These are phyloP conservation scores for Clavaria fumosa DNA, from an alignment of 768 basidiomycete genomes.

Conservation along the genomic window DNA sequence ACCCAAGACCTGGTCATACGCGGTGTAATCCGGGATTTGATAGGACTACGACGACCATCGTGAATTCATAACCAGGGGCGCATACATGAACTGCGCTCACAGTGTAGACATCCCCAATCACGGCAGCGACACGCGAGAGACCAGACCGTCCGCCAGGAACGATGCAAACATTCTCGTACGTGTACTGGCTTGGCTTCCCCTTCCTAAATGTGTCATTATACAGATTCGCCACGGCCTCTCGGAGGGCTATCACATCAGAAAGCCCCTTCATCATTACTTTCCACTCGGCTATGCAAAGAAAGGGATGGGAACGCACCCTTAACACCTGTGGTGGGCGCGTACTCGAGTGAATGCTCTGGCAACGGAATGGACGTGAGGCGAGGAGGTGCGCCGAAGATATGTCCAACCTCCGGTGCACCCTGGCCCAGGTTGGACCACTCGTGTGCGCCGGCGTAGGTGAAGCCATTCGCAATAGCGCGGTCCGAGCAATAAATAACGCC, in stretches of 20 bases:
- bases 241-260: too few relatives aligned
- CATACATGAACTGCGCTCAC: constrained; percentile 23
- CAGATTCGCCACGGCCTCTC: constrained; percentile 78
- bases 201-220: constrained; percentile 83
- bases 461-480: constrained; percentile 91
- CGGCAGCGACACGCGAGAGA: constrained; percentile 80
- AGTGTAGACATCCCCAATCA: constrained; percentile 79
- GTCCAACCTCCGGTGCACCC: constrained; percentile 81
- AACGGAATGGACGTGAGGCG: constrained; percentile 53
- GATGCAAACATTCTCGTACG: constrained; percentile 85
- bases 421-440: constrained; percentile 89
- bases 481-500: constrained; percentile 78
- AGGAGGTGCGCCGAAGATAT: constrained; percentile 56
- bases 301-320: constrained; percentile 33
- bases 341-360: constrained; percentile 64
- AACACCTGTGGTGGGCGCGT: constrained; percentile 86
- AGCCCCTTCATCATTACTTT: too few relatives aligned
- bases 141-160: constrained; percentile 90
- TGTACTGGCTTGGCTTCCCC: constrained; percentile 73
- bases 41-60: constrained; percentile 39
- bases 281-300: too few relatives aligned
- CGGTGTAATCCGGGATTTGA: constrained; percentile 86
- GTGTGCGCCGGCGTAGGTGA: constrained; percentile 60
- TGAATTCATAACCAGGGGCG: constrained; percentile 4
- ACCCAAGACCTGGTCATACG: constrained; percentile 69